Percentiles rank a stretch among this genome's conserved stretches.
These are phyloP conservation scores for Zizania latifolia DNA, from an alignment of 176 grass and related monocot genomes.

Conservation along the genomic window DNA sequence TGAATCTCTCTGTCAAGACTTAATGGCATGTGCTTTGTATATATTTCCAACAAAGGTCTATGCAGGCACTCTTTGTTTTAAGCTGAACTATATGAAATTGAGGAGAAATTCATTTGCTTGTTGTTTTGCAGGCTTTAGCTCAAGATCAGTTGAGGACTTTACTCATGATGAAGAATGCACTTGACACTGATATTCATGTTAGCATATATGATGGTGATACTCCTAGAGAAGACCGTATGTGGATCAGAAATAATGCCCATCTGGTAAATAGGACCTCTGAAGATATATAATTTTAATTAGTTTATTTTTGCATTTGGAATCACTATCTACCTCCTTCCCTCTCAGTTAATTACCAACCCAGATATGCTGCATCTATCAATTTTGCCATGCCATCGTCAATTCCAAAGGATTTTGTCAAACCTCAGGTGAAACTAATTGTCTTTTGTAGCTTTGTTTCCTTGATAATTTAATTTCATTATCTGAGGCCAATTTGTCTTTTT, in stretches of 20 bases:
- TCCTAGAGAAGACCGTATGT: constrained; percentile 58
- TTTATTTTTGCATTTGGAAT: background rate
- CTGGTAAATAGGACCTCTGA: constrained; percentile 47
- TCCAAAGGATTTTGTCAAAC: constrained; percentile 66
- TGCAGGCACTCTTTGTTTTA: constrained; percentile 21
- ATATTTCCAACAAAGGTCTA: constrained; percentile 96
- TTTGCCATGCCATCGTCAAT: constrained; percentile 67
- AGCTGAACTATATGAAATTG: constrained; percentile 7
- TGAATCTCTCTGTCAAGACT: constrained; percentile 63
- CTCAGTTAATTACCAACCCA: constrained; percentile 94
- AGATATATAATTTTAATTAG: background rate
- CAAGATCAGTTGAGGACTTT: constrained; percentile 88
- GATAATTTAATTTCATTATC: background rate
- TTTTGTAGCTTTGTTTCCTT: background rate
- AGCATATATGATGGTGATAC: constrained; percentile 97
- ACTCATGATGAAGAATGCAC: constrained; percentile 55
- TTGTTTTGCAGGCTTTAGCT: constrained; percentile 80
- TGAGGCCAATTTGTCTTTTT: background rate
- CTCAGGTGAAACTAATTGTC: constrained; percentile 50
- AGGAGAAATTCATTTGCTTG: background rate
- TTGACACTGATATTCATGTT: constrained; percentile 55
- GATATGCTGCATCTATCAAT: constrained; percentile 91
- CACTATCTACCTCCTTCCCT: constrained; percentile 10
- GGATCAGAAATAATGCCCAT: constrained; percentile 73
- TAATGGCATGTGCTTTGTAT: constrained; percentile 67